Base-by-base conservation (phyloP, 2,329 filamentous ascomycete species). In the Fusarium oxysporum region DNA sequence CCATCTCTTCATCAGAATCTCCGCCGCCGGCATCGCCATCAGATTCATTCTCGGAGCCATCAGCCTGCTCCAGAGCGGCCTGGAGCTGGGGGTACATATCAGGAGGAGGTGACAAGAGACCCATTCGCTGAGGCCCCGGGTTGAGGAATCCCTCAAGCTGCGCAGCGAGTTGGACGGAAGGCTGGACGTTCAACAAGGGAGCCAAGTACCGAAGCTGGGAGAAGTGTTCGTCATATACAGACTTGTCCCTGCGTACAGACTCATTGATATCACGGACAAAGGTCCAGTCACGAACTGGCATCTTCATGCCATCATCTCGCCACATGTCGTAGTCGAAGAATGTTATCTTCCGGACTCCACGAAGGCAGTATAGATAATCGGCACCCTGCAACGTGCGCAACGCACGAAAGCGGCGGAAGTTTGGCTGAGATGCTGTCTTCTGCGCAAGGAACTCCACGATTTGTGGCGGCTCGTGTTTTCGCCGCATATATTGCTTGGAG, bases 331-430 rank as follows among this genome's bases (percentile, higher is more conserved):
- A 78, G 62, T 87, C 85, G 62, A 82, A 84, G 58, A 87, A 83
- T 0, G 80, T 77, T 1, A 86, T 64, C n/a, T 75, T 77, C 2
- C 76, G 63, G 48, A 88, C 69, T 0, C 86, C 86, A 2, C 86
- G 83, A 8, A 88, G 82, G 30, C 81, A 77, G 17, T 81, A 76
- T 6, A 88, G 44, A 32, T 82, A 85, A 44, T 87, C 85, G 2
- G 85, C 68, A 0, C 86, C 86, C 32, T 86, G 85, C 0, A 86
- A 25, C 0, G 76, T 82, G 2, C 84, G 77, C 13, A 88, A 74
- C 1, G 78, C 74, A 5, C 86, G 79, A 3, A 64, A 72, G 10
- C 63, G 69, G 0, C 86, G 79, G 16, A 65, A 81, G 54, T 87
- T 85, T 0, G 85, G 83, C 43, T 88, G 86, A 0, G 54, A 30